Base-by-base conservation (phyloP, 169 alveolate genomes). In the Besnoitia besnoiti region DNA sequence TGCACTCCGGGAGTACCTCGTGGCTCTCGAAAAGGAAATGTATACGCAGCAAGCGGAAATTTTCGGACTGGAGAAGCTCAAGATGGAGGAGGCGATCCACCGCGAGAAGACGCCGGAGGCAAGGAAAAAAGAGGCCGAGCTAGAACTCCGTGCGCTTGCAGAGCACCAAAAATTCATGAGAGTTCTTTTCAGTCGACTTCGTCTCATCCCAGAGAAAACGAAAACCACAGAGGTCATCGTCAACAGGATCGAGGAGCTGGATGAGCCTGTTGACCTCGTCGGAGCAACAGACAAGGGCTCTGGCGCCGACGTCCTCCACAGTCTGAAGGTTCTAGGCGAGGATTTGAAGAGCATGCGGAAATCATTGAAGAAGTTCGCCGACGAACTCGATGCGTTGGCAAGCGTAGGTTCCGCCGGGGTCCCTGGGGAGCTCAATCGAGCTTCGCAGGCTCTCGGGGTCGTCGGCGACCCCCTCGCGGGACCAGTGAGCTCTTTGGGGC, bases 231-330 rank as follows among this genome's bases (percentile, higher is more conserved):
- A 7, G 0, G 82, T 42, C 44, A 24, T 73, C 82, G 82, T 73
- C 39, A 73, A 73, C 82, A n/a, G 82, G 82, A 73, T 73, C 82
- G 47, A 73, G n/a, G 82, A 73, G n/a, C 82, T 73, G 39, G 82
- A 73, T 19, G n/a, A 73, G 46, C 82, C 82, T 12, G 46, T 37
- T n/a, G 82, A 73, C 46, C 16, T 73, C 46, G 46, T 37, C 27
- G 82, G 16, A 16, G 82, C 82, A 14, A 37, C 24, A 16, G 82
- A 37, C 82, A n/a, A n/a, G 82, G 46, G 82, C 3, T 35, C 82
- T 37, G 82, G 82, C 14, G 8, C 82, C 0, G 82, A 73, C 12
- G 82, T 73, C 16, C 39, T 35, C n/a, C 82, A 73, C 46, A 1
- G 47, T 35, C n/a, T 73, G 82, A 73, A 73, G n/a, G 46, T 73